Evolutionary conservation across 139 green algal species (phyloP).

Genomic region (Haematococcus lacustris): DNA sequence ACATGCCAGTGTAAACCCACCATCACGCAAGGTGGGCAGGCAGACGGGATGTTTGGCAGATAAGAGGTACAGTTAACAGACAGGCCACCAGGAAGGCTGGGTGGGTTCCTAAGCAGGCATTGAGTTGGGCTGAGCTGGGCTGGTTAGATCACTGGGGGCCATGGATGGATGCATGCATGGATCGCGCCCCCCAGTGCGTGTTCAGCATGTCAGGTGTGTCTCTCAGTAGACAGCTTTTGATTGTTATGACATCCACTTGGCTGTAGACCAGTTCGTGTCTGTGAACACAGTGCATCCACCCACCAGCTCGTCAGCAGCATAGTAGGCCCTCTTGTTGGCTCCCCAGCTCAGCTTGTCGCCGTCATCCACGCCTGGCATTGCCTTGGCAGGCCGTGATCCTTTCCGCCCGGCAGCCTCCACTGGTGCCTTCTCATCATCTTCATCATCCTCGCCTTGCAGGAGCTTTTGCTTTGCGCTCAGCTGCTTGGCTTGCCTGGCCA

Average conservation of each 20-base stretch:
- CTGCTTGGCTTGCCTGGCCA: slow-evolving; percentile 54
- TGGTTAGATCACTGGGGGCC: not conserved
- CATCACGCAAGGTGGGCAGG: not conserved
- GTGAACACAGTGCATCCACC: not conserved
- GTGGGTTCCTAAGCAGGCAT: not conserved
- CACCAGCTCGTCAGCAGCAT: slow-evolving; percentile 45
- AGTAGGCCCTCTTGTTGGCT: slow-evolving; percentile 67
- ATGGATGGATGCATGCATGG: not conserved
- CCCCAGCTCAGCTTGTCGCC: slow-evolving; percentile 41
- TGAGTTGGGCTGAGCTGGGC: not conserved
- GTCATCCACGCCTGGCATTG: slow-evolving; percentile 10
- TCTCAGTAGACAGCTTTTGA: not conserved
- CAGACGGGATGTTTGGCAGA: not conserved
- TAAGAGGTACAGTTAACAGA: not conserved
- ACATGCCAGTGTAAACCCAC: not conserved
- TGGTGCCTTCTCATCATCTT: slow-evolving; percentile 36
- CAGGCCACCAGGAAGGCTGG: not conserved
- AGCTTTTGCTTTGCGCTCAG: slow-evolving; percentile 59
- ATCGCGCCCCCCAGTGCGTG: not conserved
- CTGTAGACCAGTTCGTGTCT: not conserved
- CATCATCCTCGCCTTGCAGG: slow-evolving; percentile 39
- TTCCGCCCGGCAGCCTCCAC: not conserved
- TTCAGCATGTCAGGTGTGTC: no score
- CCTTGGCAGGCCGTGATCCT: slow-evolving; percentile 11
- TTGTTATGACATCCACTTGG: not conserved